Percentiles rank a stretch among this genome's conserved stretches.
Evolutionary conservation across 306 rosid genomes (phyloP).

Genomic region (Gynostemma pentaphyllum): DNA sequence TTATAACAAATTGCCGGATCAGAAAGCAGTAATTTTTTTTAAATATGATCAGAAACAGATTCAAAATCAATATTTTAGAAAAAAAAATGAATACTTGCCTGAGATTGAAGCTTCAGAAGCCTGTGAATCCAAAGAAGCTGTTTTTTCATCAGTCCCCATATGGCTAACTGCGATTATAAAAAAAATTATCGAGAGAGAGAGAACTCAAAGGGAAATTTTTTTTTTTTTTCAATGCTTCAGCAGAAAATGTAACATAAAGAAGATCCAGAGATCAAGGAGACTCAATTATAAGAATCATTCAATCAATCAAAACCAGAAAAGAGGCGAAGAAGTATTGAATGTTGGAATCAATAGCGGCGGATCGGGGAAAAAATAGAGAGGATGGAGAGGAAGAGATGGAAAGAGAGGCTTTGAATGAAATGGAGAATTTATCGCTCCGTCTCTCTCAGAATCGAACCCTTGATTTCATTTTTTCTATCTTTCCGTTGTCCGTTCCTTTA

Average conservation of each 20-base stretch:
- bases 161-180: neutral
- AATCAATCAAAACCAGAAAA: neutral
- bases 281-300: no score
- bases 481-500: neutral
- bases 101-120: conserved; percentile 18
- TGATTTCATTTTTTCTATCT: neutral
- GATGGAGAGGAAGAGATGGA: neutral
- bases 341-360: conserved; percentile 1
- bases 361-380: conserved; percentile 11
- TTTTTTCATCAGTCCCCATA: conserved; percentile 10
- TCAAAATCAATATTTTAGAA: neutral
- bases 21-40: neutral
- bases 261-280: conserved; percentile 4
- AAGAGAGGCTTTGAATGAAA: conserved; percentile 8
- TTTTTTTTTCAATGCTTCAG: neutral
- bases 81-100: conserved; percentile 18
- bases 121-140: conserved; percentile 12
- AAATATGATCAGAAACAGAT: neutral
- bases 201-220: neutral
- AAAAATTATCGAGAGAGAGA: neutral
- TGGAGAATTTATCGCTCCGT: conserved; percentile 14
- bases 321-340: neutral
- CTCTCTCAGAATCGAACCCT: neutral
- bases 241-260: neutral
- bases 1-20: neutral